phyloP scores from a whole-genome alignment of 129 eudicot species.

The Centrapalus pauciflorus region DNA sequence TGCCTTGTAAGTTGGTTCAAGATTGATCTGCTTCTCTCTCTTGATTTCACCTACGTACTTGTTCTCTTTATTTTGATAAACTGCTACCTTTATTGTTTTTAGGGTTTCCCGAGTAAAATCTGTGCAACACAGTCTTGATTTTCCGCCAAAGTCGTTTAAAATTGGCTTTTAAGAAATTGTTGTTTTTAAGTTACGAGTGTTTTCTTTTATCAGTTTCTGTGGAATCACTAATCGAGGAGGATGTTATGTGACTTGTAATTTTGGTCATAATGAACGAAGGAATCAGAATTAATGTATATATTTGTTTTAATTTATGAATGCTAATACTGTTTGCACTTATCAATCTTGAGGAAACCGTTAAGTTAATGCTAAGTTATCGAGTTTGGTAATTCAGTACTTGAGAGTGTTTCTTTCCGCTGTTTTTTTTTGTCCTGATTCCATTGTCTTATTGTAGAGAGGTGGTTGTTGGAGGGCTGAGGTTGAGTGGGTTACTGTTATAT shows the following conservation, averaged over 20 bases:
- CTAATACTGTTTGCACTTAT: background rate
- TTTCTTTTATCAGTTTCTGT: background rate
- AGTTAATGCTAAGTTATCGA: background rate
- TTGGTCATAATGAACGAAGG: background rate
- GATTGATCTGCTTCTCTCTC: conserved; percentile 4
- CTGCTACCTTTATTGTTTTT: conserved; percentile 1
- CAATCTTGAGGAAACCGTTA: background rate
- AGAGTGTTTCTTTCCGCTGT: background rate
- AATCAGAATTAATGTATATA: conserved; percentile 1
- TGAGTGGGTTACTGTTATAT: background rate
- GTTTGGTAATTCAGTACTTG: conserved; percentile 6
- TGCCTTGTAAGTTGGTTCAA: conserved; percentile 22
- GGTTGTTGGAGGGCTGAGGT: background rate
- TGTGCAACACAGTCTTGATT: background rate
- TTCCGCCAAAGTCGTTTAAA: background rate
- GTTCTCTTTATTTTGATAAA: background rate
- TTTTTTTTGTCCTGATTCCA: background rate
- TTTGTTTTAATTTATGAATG: conserved; percentile 10
- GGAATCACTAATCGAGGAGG: background rate
- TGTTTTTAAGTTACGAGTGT: background rate
- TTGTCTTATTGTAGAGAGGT: background rate
- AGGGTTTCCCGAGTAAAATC: background rate
- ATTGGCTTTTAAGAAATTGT: background rate
- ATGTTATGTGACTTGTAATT: background rate
- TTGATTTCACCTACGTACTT: conserved; percentile 2